Conservation (phyloP, 495 filamentous ascomycete genomes). For the Glutinoglossum americanum region DNA sequence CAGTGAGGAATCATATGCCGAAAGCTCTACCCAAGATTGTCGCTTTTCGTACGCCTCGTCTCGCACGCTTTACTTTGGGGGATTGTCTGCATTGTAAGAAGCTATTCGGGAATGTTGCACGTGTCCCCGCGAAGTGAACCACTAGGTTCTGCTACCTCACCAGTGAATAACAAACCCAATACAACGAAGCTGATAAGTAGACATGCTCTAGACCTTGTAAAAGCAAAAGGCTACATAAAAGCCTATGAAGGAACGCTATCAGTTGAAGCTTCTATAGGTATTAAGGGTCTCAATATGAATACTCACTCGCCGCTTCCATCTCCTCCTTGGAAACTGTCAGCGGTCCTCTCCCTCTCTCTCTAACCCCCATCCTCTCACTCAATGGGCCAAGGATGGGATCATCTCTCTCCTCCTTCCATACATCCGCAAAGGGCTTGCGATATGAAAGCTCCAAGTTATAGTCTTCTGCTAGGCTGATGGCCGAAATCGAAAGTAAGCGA, state of each 20-base stretch:
- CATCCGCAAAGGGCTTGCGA: constrained; percentile 66
- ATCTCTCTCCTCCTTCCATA: constrained; percentile 78
- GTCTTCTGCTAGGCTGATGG: constrained; percentile 51
- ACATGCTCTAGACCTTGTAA: constrained; percentile 48
- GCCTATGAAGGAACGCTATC: constrained; percentile 15
- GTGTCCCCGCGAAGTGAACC: no score
- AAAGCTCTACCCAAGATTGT: no score
- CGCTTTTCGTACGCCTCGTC: not conserved
- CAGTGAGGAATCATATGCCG: no score
- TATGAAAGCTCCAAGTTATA: constrained; percentile 92
- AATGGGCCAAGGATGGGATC: constrained; percentile 55
- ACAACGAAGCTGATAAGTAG: not conserved
- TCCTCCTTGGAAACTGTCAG: constrained; percentile 56
- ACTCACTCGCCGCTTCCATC: constrained; percentile 63
- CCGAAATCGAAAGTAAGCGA: not conserved
- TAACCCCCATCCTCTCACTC: constrained; percentile 85
- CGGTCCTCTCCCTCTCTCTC: constrained; percentile 41
- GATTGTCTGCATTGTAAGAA: not conserved
- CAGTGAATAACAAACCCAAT: not conserved
- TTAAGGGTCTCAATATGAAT: not conserved
- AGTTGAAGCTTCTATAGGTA: not conserved
- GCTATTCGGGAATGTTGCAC: no score
- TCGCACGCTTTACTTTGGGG: not conserved
- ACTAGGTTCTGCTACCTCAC: no score
- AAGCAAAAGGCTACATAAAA: constrained; percentile 91